A percentile compares a stretch with the other conserved stretches of the same genome.
Conservation (phyloP, 768 basidiomycete species). For the Pleurotus djamor region DNA sequence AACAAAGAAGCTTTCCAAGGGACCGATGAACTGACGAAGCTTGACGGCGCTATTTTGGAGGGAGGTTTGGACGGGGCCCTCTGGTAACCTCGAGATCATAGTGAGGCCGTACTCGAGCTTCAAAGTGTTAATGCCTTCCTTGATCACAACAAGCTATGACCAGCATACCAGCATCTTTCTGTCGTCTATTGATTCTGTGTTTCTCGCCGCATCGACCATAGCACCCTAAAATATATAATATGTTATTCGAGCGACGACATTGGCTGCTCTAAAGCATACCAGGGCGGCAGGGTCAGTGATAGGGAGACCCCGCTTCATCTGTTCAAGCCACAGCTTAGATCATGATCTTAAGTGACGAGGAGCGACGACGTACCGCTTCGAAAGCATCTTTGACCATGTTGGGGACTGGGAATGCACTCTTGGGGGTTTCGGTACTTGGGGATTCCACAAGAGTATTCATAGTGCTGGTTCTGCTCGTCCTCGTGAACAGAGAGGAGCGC, state of each 20-base stretch:
- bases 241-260: not conserved
- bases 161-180: conserved; percentile 67
- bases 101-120: conserved; percentile 73
- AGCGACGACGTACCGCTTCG: not conserved
- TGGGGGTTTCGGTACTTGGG: not conserved
- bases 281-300: not conserved
- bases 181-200: conserved; percentile 70
- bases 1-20: not conserved
- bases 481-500: not conserved
- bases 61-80: conserved; percentile 33
- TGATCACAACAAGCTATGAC: too few relatives aligned
- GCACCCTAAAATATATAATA: conserved; percentile 38
- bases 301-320: conserved; percentile 1
- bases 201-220: conserved; percentile 56
- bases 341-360: not conserved
- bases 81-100: conserved; percentile 58
- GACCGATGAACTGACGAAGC: conserved; percentile 42
- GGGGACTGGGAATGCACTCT: not conserved
- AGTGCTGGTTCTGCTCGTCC: not conserved
- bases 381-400: not conserved
- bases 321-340: not conserved
- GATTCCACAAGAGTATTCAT: conserved; percentile 3
- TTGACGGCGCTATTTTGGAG: conserved; percentile 49
- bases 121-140: too few relatives aligned
- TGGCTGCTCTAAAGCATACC: not conserved